Conservation (phyloP, 768 basidiomycete species). For the Exsudoporus frostii region DNA sequence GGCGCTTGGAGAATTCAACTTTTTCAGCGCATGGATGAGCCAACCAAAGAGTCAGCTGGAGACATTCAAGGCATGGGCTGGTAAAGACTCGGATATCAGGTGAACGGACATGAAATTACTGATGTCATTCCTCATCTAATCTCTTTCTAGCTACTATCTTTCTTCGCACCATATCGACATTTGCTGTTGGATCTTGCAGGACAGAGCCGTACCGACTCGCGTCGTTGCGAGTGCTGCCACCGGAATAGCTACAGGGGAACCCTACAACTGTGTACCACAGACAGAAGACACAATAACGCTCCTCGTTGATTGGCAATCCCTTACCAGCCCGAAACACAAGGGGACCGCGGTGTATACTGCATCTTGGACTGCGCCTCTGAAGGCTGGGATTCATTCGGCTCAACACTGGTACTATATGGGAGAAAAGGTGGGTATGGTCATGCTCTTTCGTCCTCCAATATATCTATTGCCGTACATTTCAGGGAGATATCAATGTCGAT, state of each 20-base stretch:
- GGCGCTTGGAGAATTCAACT: conserved; percentile 86
- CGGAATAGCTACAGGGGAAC: conserved; percentile 86
- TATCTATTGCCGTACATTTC: conserved; percentile 1
- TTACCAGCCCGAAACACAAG: conserved; percentile 66
- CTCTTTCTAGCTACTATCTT: conserved; percentile 73
- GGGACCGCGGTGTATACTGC: conserved; percentile 93
- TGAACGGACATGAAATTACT: conserved; percentile 18
- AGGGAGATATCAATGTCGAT: conserved; percentile 92
- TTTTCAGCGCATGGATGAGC: conserved; percentile 97
- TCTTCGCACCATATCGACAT: conserved; percentile 94
- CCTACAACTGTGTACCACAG: conserved; percentile 79
- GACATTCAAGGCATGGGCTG: conserved; percentile 94
- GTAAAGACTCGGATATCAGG: conserved; percentile 92
- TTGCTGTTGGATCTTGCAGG: conserved; percentile 81
- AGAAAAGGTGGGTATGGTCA: conserved; percentile 57
- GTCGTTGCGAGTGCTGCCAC: conserved; percentile 90
- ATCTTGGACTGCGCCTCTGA: conserved; percentile 90
- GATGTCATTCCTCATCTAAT: background rate
- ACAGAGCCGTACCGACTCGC: conserved; percentile 71
- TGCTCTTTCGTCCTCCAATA: background rate
- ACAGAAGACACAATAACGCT: conserved; percentile 97
- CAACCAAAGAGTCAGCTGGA: conserved; percentile 94
- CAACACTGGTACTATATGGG: conserved; percentile 97
- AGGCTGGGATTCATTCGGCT: conserved; percentile 84
- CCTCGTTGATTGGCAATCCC: conserved; percentile 89